Base-by-base conservation (phyloP, 2,329 filamentous ascomycete species). In the Verticillium isaacii region DNA sequence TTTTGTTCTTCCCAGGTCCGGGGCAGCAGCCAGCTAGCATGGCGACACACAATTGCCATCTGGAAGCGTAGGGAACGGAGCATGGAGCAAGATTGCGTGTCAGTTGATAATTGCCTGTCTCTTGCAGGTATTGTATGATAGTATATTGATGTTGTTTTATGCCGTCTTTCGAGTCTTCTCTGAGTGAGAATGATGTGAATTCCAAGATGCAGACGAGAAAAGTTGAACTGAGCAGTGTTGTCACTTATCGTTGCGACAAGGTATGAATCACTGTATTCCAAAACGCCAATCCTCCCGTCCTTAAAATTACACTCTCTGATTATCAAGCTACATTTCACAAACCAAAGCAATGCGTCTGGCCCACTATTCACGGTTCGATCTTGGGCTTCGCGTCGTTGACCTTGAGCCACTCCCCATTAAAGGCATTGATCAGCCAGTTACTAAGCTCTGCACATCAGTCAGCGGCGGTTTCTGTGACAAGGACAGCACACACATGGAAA, bases 351-450 rank as follows among this genome's bases (percentile, higher is more conserved):
- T 19, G 39, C 17, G n/a, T 14, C 4, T 36, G 2, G 9, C 34
- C 34, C 9, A 3, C 34, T 11, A 3, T 36, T 25, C 12, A 52
- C 19, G 63, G 45, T 36, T 72, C 68, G 32, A 69, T 67, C 34
- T 74, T 75, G 2, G 84, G 84, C 67, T 81, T 81, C 2, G 84
- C 78, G 59, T 83, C 65, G 12, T 73, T 69, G 15, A 86, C 72
- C 73, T 84, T 86, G 63, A 94, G 80, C 92, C 94, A 98, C 74
- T 97, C 93, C 59, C 95, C 95, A 68, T 98, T 98, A 74, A 99
- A 99, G 1, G 95, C 95, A 73, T 97, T 98, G 72, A 97, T 85
- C 60, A 99, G 86, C 94, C 94, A 99, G 73, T 91, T 93, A 62
- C 83, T 88, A 36, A 97, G 75, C 77, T 92, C 90, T 93, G 64